Percentiles rank a stretch among this genome's conserved stretches.
These are phyloP conservation scores for Aspergillus costaricaensis DNA, from an alignment of 2,329 filamentous ascomycete species.

Conservation along the genomic window DNA sequence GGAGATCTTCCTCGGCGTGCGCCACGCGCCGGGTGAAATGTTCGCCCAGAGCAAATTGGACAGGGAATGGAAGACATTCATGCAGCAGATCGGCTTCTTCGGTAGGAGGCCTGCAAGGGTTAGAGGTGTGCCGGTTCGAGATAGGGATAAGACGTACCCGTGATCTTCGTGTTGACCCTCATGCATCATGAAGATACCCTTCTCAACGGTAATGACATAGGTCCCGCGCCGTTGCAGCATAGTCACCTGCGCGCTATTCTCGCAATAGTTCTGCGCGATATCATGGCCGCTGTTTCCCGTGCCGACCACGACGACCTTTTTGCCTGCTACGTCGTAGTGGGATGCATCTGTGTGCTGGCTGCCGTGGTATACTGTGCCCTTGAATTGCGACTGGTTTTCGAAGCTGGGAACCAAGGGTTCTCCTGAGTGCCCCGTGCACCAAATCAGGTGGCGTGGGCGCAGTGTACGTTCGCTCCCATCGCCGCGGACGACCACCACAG, in stretches of 20 bases:
- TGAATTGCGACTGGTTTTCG: conserved; percentile 43
- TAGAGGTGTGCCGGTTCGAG: background rate
- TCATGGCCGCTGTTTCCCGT: conserved; percentile 55
- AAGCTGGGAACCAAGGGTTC: conserved; percentile 47
- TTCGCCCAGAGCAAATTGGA: conserved; percentile 50
- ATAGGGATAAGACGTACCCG: conserved; percentile 25
- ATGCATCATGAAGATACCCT: conserved; percentile 48
- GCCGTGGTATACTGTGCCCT: conserved; percentile 49
- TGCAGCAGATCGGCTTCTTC: conserved; percentile 54
- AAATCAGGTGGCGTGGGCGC: conserved; percentile 50
- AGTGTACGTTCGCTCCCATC: conserved; percentile 34
- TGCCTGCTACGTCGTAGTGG: conserved; percentile 39
- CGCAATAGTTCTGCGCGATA: conserved; percentile 53
- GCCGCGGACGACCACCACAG: conserved; percentile 33
- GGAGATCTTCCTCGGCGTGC: conserved; percentile 44
- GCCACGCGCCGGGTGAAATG: conserved; percentile 46
- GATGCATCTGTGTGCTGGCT: conserved; percentile 46
- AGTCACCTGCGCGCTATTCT: conserved; percentile 53
- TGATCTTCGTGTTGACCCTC: conserved; percentile 51
- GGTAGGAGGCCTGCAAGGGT: conserved; percentile 42
- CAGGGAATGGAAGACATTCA: conserved; percentile 50
- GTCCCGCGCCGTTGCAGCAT: conserved; percentile 57
- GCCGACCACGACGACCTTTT: conserved; percentile 53
- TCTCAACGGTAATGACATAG: conserved; percentile 51
- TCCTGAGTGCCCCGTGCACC: conserved; percentile 50